A percentile compares a stretch with the other conserved stretches of the same genome.
Conservation (phyloP, 805 yeast genomes). For the Metschnikowia colocasiae region DNA sequence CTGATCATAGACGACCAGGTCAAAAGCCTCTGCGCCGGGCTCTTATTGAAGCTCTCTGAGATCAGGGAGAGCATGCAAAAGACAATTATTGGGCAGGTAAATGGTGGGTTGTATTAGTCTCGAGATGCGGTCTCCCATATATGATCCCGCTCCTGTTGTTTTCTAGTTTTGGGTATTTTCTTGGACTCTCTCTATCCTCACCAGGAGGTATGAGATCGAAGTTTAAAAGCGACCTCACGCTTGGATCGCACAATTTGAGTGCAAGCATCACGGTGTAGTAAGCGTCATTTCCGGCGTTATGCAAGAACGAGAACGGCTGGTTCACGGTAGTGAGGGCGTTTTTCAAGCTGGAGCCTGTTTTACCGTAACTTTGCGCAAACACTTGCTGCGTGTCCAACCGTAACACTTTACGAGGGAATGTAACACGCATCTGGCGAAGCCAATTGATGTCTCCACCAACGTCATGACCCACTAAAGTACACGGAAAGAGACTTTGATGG, state of each 20-base stretch:
- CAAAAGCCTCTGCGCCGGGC: conserved; percentile 40
- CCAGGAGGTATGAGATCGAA: conserved; percentile 3
- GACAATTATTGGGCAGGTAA: conserved; percentile 29
- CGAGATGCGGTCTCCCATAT: not conserved
- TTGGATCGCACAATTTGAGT: conserved; percentile 24
- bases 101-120: conserved; percentile 14
- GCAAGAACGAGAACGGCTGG: conserved; percentile 24
- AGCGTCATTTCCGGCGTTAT: conserved; percentile 30
- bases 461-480: conserved; percentile 20
- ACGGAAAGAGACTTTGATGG: conserved; percentile 9
- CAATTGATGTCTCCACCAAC: conserved; percentile 16
- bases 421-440: conserved; percentile 12
- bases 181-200: conserved; percentile 1
- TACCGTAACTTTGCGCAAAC: conserved; percentile 13
- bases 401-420: not conserved
- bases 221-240: conserved; percentile 4
- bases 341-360: conserved; percentile 21
- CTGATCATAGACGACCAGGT: conserved; percentile 32
- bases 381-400: conserved; percentile 21
- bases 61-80: conserved; percentile 25
- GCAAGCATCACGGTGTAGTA: conserved; percentile 26
- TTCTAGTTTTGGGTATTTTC: not conserved
- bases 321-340: conserved; percentile 18
- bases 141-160: conserved; percentile 3
- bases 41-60: conserved; percentile 28